These are phyloP conservation scores for Neolentinus lepideus DNA, from an alignment of 1,284 basidiomycete genomes.

Conservation along the genomic window DNA sequence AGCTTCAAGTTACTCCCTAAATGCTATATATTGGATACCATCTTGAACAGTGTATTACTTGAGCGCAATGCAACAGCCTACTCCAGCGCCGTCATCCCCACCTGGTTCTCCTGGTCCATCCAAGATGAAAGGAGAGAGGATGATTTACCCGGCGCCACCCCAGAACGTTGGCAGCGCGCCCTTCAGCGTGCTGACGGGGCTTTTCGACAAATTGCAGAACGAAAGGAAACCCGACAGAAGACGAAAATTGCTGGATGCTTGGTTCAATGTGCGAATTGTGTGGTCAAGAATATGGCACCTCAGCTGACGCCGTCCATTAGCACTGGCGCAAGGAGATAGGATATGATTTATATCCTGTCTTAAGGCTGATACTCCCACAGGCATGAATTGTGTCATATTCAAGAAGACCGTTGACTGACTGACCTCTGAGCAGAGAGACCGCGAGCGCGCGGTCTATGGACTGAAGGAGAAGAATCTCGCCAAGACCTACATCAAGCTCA, in stretches of 20 bases:
- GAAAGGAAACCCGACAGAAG: conserved; percentile 68
- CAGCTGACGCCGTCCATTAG: conserved; percentile 26
- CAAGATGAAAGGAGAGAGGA: conserved; percentile 16
- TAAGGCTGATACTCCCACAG: conserved; percentile 72
- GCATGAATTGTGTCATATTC: conserved; percentile 24
- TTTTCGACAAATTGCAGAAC: conserved; percentile 63
- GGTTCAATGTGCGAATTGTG: conserved; percentile 61
- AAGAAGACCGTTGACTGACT: neutral
- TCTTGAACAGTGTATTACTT: too few species aligned
- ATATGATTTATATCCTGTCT: conserved; percentile 66
- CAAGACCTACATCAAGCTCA: conserved; percentile 83
- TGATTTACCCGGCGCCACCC: conserved; percentile 44
- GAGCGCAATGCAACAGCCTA: conserved; percentile 40
- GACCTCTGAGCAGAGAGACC: conserved; percentile 63
- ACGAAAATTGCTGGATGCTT: conserved; percentile 51
- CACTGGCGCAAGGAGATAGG: conserved; percentile 75
- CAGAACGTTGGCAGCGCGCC: conserved; percentile 59
- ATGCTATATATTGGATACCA: too few species aligned
- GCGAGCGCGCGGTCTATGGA: conserved; percentile 84
- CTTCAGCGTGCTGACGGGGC: conserved; percentile 53
- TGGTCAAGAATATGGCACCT: neutral
- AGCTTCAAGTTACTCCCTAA: too few species aligned
- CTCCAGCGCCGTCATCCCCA: conserved; percentile 42
- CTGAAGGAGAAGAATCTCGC: conserved; percentile 89
- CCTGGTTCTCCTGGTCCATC: conserved; percentile 18